Evolutionary conservation across 306 rosid species (phyloP).

Genomic region (Dalbergia oliveri): DNA sequence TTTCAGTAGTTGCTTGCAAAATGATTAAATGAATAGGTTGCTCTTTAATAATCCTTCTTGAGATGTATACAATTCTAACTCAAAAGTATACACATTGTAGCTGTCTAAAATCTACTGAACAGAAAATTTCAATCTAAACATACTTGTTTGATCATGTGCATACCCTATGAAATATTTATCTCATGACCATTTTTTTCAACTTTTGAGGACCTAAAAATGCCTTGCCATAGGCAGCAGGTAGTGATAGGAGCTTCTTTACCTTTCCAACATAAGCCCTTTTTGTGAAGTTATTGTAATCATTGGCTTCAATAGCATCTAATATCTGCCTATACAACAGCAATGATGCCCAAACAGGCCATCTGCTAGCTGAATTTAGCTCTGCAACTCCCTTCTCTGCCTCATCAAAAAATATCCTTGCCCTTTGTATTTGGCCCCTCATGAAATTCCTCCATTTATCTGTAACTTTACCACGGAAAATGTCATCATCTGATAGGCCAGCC

Average conservation of each 20-base stretch:
- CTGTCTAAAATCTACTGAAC: constrained; percentile 31
- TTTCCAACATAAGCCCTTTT: constrained; percentile 88
- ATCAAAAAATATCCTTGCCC: constrained; percentile 93
- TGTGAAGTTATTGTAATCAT: constrained; percentile 91
- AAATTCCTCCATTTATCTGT: constrained; percentile 89
- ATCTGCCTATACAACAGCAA: constrained; percentile 82
- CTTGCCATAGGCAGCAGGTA: constrained; percentile 80
- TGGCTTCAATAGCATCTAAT: constrained; percentile 92
- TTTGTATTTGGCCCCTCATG: constrained; percentile 88
- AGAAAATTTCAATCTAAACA: constrained; percentile 42
- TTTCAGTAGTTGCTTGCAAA: background rate
- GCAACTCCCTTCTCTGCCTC: constrained; percentile 90
- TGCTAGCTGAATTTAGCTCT: constrained; percentile 81
- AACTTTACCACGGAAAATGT: constrained; percentile 74
- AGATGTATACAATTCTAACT: constrained; percentile 28
- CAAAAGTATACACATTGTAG: constrained; percentile 27
- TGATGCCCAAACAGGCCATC: constrained; percentile 98
- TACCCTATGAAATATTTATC: constrained; percentile 42
- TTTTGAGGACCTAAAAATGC: constrained; percentile 67
- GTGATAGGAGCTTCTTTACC: constrained; percentile 71
- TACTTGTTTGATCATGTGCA: constrained; percentile 2
- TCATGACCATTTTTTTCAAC: constrained; percentile 52
- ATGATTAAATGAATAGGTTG: constrained; percentile 29
- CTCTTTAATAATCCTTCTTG: background rate
- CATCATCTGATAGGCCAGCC: constrained; percentile 88